Base-by-base conservation (phyloP, 2,329 filamentous ascomycete genomes). In the Phialophora chinensis region DNA sequence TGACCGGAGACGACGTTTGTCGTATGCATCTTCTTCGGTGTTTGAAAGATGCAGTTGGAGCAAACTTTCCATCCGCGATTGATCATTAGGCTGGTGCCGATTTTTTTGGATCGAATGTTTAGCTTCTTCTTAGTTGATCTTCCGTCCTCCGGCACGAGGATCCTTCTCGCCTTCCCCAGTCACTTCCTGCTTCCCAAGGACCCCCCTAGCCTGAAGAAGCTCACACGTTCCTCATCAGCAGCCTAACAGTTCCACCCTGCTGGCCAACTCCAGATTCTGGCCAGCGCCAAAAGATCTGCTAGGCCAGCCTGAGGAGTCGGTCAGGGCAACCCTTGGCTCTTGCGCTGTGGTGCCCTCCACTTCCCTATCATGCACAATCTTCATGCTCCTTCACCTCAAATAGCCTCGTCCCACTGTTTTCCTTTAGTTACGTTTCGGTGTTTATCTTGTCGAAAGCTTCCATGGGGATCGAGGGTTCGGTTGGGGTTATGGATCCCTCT, bases 211-310 rank as follows among this genome's bases (percentile, higher is more conserved):
- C 44, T 23, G 57, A 60, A 60, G 42, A 50, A 35, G 57, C 44
- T 60, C 57, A 49, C 29, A 33, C 44, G 29, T 60, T 60, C 57
- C 57, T 33, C 20, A 20, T 50, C 42, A 50, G 57, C 44, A 60
- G 25, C n/a, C 57, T n/a, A 50, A 14, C 25, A 29, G 57, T n/a
- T 60, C 57, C 44, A 50, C 57, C 27, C 57, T 7, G 33, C 11
- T 50, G 42, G 27, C 33, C 31, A 38, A 4, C 31, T 61, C 49
- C 29, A 38, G 33, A 61, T 53, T 27, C 49, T 27, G 38, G 31
- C 27, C 4, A 35, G 29, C 23, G 47, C 20, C 11, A 31, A 60
- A 47, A 25, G 25, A 44, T 60, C 49, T 42, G 35, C 49, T 38
- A 61, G 25, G 33, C 44, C 58, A 23, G 47, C 27, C 49, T 52